Conservation (phyloP, 257 asterid species). For the Fraxinus anomala region DNA sequence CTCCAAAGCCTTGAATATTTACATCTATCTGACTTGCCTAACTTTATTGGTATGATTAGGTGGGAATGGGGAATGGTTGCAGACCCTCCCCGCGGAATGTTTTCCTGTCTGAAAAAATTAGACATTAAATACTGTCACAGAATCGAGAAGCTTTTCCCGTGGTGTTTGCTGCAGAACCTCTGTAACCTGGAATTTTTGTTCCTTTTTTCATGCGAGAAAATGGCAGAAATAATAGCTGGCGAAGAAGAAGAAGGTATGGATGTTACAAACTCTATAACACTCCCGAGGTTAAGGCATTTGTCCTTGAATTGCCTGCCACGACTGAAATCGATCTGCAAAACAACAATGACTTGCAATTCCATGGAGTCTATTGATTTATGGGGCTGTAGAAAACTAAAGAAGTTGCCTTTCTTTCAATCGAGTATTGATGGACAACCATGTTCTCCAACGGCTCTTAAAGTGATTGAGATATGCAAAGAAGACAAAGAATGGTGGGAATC, state of each 20-base stretch:
- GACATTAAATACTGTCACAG: neutral
- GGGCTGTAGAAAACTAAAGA: slow-evolving; percentile 19
- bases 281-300: slow-evolving; percentile 24
- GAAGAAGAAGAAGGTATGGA: neutral
- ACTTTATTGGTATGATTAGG: neutral
- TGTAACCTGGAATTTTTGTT: slow-evolving; percentile 14
- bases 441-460: slow-evolving; percentile 8
- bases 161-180: slow-evolving; percentile 3
- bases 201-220: neutral
- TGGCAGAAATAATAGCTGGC: slow-evolving; percentile 21
- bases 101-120: slow-evolving; percentile 17
- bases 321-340: slow-evolving; percentile 28
- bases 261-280: neutral
- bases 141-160: slow-evolving; percentile 16
- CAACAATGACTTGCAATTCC: slow-evolving; percentile 22
- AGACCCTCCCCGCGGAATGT: neutral
- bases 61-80: neutral
- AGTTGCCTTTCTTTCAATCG: neutral
- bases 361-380: slow-evolving; percentile 1
- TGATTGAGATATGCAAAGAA: slow-evolving; percentile 12
- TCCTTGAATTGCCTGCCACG: slow-evolving; percentile 11
- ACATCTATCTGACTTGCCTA: slow-evolving; percentile 9
- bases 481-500: slow-evolving; percentile 28
- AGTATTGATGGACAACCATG: neutral
- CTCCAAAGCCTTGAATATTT: slow-evolving; percentile 17